Evolutionary conservation across 1,139 yeast genomes (phyloP).

Genomic region (Kodamaea anthophila): DNA sequence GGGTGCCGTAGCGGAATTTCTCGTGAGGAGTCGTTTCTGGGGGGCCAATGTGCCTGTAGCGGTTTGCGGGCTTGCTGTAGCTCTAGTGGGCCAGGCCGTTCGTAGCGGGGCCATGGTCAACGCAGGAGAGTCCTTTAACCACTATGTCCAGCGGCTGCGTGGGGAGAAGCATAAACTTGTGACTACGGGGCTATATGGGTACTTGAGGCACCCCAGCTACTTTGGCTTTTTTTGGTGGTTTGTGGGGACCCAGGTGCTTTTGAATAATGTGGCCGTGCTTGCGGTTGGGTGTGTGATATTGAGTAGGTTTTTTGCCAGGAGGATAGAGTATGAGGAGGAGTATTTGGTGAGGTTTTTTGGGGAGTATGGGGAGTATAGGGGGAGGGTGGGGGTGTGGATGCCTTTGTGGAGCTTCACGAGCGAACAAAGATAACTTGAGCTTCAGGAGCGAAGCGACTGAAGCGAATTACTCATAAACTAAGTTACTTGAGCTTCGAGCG

Average conservation of each 20-base stretch:
- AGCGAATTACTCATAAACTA: no score
- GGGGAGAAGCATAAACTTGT: slow-evolving; percentile 55
- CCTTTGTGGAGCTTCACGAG: no score
- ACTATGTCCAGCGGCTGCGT: slow-evolving; percentile 56
- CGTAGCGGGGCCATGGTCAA: slow-evolving; percentile 81
- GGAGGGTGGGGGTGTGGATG: slow-evolving; percentile 49
- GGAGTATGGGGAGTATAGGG: slow-evolving; percentile 50
- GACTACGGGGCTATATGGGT: slow-evolving; percentile 63
- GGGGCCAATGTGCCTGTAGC: slow-evolving; percentile 3
- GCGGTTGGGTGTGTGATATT: slow-evolving; percentile 42
- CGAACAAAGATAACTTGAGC: no score
- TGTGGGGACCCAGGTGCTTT: slow-evolving; percentile 68
- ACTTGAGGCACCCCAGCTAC: slow-evolving; percentile 82
- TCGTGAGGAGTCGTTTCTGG: slow-evolving; percentile 7
- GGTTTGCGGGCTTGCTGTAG: slow-evolving; percentile 40
- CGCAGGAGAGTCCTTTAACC: slow-evolving; percentile 86
- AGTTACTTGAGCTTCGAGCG: slow-evolving; percentile 15
- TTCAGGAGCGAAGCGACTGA: no score
- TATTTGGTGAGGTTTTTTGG: slow-evolving; percentile 66
- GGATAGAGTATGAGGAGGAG: slow-evolving; percentile 69
- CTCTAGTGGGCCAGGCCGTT: slow-evolving; percentile 55
- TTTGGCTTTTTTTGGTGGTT: slow-evolving; percentile 95
- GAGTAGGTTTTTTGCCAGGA: slow-evolving; percentile 58
- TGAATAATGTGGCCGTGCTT: slow-evolving; percentile 50
- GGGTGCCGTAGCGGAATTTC: slow-evolving; percentile 22